phyloP scores from a whole-genome alignment of 2,329 filamentous ascomycete species.

The Aspergillus neotritici region DNA sequence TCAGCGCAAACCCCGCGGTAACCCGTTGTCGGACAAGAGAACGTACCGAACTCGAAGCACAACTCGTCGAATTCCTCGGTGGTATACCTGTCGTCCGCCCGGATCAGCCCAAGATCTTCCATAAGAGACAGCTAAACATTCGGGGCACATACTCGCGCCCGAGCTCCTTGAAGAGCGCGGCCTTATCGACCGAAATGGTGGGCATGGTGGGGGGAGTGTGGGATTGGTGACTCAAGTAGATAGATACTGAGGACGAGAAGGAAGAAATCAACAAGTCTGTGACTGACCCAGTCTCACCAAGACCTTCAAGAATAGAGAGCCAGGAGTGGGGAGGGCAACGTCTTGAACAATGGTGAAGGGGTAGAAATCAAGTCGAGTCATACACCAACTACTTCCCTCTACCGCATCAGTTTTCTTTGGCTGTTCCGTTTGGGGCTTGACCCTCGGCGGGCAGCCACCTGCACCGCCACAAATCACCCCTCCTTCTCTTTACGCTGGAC shows the following conservation, averaged over 20 bases:
- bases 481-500: slow-evolving; percentile 11
- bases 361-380: slow-evolving; percentile 5
- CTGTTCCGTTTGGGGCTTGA: slow-evolving; percentile 17
- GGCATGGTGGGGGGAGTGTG: slow-evolving; percentile 62
- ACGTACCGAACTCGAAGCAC: slow-evolving; percentile 88
- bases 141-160: slow-evolving; percentile 66
- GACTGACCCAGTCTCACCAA: slow-evolving; percentile 2
- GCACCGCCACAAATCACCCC: slow-evolving; percentile 29
- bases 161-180: slow-evolving; percentile 86
- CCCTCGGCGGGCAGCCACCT: slow-evolving; percentile 21
- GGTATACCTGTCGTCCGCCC: slow-evolving; percentile 58
- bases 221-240: slow-evolving; percentile 16
- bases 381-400: slow-evolving; percentile 1
- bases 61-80: slow-evolving; percentile 94
- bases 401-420: slow-evolving; percentile 8
- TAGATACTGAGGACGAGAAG: neutral
- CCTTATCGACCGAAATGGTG: slow-evolving; percentile 95
- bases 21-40: slow-evolving; percentile 7
- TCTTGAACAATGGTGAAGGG: neutral
- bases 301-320: neutral
- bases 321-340: slow-evolving; percentile 1
- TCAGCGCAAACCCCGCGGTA: slow-evolving; percentile 28
- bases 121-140: neutral
- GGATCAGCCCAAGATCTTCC: slow-evolving; percentile 12
- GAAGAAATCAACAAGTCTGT: slow-evolving; percentile 2